Conservation (phyloP, 2,329 filamentous ascomycete genomes). For the Paraphoma chrysanthemicola region DNA sequence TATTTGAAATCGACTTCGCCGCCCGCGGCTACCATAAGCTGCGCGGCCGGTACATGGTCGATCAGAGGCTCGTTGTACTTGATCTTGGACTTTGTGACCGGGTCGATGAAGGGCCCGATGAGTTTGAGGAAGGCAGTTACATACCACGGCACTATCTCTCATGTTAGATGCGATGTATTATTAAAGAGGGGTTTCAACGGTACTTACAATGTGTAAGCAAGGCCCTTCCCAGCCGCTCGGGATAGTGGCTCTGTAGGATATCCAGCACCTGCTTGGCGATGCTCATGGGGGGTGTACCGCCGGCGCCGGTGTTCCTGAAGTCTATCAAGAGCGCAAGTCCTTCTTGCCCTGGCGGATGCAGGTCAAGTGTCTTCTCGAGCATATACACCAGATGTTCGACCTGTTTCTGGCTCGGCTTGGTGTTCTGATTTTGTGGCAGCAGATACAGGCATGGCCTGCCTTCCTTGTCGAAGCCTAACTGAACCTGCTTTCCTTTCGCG, state of each 20-base stretch:
- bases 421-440: slow-evolving; percentile 90
- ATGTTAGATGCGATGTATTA: slow-evolving; percentile 2
- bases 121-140: slow-evolving; percentile 95
- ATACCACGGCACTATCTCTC: slow-evolving; percentile 77
- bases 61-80: slow-evolving; percentile 95
- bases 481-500: slow-evolving; percentile 93
- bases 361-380: slow-evolving; percentile 86
- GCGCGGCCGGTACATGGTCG: slow-evolving; percentile 78
- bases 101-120: slow-evolving; percentile 96
- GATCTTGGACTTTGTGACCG: slow-evolving; percentile 89
- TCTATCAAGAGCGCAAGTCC: slow-evolving; percentile 87
- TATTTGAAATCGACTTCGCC: slow-evolving; percentile 90
- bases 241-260: slow-evolving; percentile 95
- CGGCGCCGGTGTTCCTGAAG: slow-evolving; percentile 80
- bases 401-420: slow-evolving; percentile 82
- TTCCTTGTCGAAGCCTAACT: slow-evolving; percentile 85
- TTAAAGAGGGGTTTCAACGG: background rate
- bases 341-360: slow-evolving; percentile 88
- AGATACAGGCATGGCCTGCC: slow-evolving; percentile 91
- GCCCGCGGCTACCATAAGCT: slow-evolving; percentile 80
- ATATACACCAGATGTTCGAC: slow-evolving; percentile 95
- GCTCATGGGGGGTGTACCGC: slow-evolving; percentile 77
- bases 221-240: slow-evolving; percentile 86
- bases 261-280: slow-evolving; percentile 84
- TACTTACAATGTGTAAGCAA: slow-evolving; percentile 84